Conservation (phyloP, 164 flowering plant genomes). For the Tetrastigma voinierianum region DNA sequence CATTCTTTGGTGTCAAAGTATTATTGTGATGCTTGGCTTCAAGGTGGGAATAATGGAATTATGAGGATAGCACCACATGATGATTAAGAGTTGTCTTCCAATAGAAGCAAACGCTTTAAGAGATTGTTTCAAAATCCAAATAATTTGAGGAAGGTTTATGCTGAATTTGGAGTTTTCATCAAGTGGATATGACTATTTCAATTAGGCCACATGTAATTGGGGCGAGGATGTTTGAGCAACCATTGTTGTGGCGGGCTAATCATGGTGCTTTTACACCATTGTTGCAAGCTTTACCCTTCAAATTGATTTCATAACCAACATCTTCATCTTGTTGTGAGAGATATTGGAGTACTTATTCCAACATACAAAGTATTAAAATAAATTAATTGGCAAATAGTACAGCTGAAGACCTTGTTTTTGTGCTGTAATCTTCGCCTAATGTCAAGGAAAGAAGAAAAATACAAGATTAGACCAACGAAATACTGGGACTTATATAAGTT, state of each 20-base stretch:
- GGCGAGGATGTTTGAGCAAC: background rate
- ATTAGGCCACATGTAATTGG: background rate
- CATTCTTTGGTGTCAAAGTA: no score
- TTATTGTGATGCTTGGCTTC: background rate
- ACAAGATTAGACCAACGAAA: background rate
- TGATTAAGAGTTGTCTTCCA: background rate
- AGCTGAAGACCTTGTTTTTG: conserved; percentile 3
- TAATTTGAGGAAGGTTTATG: background rate
- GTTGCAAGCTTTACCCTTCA: background rate
- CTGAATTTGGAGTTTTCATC: no score
- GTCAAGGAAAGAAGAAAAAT: background rate
- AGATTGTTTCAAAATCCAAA: background rate
- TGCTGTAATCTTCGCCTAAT: background rate
- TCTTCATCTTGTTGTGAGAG: conserved; percentile 10
- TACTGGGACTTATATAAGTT: conserved; percentile 10
- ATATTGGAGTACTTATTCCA: conserved; percentile 8
- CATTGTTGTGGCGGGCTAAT: background rate
- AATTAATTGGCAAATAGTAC: background rate
- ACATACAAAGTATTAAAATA: background rate
- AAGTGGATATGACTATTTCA: no score
- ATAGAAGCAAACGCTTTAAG: background rate
- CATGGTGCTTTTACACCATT: background rate
- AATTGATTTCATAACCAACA: conserved; percentile 5
- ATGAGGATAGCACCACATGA: background rate
- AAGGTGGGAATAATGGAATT: background rate